Evolutionary conservation across 305 asterid genomes (phyloP).

Genomic region (Fraxinus floribunda): DNA sequence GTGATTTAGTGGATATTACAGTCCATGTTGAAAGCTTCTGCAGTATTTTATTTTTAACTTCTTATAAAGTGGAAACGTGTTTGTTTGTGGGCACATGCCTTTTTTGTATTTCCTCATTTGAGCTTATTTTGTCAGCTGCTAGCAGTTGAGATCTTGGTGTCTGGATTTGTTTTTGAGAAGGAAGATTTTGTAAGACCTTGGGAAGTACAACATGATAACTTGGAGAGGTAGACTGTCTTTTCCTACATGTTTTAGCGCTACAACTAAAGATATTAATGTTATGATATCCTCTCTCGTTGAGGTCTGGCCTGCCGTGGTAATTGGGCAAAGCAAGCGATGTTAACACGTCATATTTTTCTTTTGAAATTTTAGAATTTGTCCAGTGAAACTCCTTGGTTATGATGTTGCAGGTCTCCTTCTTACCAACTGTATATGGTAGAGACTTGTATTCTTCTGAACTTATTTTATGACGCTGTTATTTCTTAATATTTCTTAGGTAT

Average conservation of each 20-base stretch:
- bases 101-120: constrained; percentile 22
- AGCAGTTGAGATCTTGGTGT: constrained; percentile 81
- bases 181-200: constrained; percentile 87
- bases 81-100: background rate
- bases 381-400: constrained; percentile 4
- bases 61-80: background rate
- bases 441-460: constrained; percentile 12
- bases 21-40: constrained; percentile 1
- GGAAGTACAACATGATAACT: constrained; percentile 70
- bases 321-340: constrained; percentile 8
- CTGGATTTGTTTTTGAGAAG: constrained; percentile 88
- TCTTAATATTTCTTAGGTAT: constrained; percentile 52
- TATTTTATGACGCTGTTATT: background rate
- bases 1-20: constrained; percentile 4
- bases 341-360: background rate
- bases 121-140: constrained; percentile 57
- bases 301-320: background rate
- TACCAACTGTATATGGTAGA: background rate
- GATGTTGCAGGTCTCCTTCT: constrained; percentile 9
- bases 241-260: constrained; percentile 11
- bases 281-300: background rate
- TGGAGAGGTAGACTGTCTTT: constrained; percentile 66
- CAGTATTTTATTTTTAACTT: background rate
- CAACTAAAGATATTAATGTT: constrained; percentile 10
- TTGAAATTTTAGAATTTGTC: background rate